Base-by-base conservation (phyloP, 2,329 filamentous ascomycete species). In the Fusarium solani-melongenae region DNA sequence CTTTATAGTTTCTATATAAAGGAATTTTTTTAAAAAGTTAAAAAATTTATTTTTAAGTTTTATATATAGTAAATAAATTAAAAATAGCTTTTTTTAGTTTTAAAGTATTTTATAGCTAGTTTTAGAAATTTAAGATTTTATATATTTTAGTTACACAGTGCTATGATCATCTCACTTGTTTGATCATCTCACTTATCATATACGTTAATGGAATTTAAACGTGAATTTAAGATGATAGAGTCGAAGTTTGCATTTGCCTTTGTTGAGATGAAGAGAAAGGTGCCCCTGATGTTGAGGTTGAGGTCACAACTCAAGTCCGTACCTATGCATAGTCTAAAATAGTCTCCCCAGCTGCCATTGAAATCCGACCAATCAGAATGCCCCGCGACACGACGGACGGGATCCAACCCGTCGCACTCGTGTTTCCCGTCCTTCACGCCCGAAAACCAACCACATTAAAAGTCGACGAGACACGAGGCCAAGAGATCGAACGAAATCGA, bases 341-440 rank as follows among this genome's bases (percentile, higher is more conserved):
- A 68, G 71, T 74, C 24, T 69, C 71, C 67, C 60, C 71, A 69
- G 61, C 53, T 65, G 53, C 58, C 53, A 65, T 59, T 17, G n/a
- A 44, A 7, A 61, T 34, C 31, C 49, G 60, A 34, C 75, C 75
- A 77, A 77, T 77, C 75, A 77, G 29, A 55, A 38, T 41, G 39
- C 65, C 60, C 73, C 53, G 70, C 73, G 70, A 77, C 67, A 77
- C 72, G 70, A 72, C 72, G 62, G 70, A 72, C 72, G 62, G 53
- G 62, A 44, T 70, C 66, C 66, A 74, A 67, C 67, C 73, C 64
- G 70, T 77, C 73, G 74, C 75, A 77, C 68, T 71, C 67, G 71
- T 71, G 75, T 71, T 66, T 73, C 66, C 67, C 63, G 38, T 72
- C 66, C 73, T 76, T 67, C 68, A 71, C 64, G 65, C 69, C 60